Evolutionary conservation across 352 stramenopile genomes (phyloP), one percentile per base, ranked within the genome.

Genomic region (Phytopythium cucurbitacearum): DNA sequence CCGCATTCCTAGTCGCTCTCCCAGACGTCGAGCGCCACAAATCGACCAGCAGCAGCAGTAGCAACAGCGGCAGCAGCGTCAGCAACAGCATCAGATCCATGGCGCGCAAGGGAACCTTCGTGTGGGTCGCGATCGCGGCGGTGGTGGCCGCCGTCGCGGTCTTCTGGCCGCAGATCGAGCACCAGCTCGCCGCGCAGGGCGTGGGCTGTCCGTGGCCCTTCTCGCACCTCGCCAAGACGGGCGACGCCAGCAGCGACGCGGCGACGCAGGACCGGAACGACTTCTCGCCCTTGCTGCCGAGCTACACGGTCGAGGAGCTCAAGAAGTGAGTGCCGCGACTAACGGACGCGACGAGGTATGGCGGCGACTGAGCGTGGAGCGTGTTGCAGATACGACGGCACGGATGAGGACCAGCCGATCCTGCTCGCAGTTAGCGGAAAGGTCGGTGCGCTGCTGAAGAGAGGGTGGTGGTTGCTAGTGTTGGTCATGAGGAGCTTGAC

Each of bases 91-190:
- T 7, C 9, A 9, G 8, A 61, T 28, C 49, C n/a, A 76, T 69
- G 48, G 64, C 70, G 48, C 57, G 68, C 41, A 40, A 65, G 13
- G 70, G 60, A 51, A 68, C 67, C 21, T 72, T 69, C 40, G 65
- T 76, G 53, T 66, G 74, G 55, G 55, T 87, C 35, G 64, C 68
- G 15, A 48, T 85, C 41, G 79, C 79, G 60, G 57, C 85, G 15
- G 37, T 85, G 12, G 72, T 73, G 36, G 76, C 76, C 3, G 62
- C 84, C 15, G 45, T 91, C 28, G 78, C 76, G 43, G 57, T 91
- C 42, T 67, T 65, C 34, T 93, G 82, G 82, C 82, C 82, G 34
- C 64, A 76, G 49, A 77, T 91, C 59, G 82, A 93, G 71, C 69
- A 89, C 47, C 64, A 86, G 47, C 65, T 93, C 48, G 48, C 66